Conservation (phyloP, 2,329 filamentous ascomycete species). For the Zymoseptoria brevis region DNA sequence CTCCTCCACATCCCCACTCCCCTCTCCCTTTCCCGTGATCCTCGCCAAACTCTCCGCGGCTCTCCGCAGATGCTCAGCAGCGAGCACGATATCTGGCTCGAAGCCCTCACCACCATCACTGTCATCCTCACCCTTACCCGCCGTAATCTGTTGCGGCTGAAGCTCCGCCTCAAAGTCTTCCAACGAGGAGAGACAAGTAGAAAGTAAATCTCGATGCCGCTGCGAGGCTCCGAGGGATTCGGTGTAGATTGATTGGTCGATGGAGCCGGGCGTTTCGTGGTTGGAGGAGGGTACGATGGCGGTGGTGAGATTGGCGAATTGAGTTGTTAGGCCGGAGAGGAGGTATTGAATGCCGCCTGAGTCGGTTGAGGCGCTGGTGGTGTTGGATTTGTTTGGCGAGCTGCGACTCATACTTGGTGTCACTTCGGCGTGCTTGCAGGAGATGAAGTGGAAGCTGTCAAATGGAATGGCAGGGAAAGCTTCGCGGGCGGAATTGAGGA, state of each 20-base stretch:
- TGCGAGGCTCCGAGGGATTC: slow-evolving; percentile 86
- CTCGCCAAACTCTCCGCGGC: slow-evolving; percentile 73
- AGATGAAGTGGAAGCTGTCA: slow-evolving; percentile 55
- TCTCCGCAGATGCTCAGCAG: slow-evolving; percentile 77
- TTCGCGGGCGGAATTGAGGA: background rate
- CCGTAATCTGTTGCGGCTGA: slow-evolving; percentile 27
- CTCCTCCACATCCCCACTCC: slow-evolving; percentile 80
- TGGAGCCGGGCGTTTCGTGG: too few species aligned
- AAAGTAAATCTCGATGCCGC: slow-evolving; percentile 74
- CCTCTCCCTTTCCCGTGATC: slow-evolving; percentile 77
- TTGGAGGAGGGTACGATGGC: slow-evolving; percentile 18
- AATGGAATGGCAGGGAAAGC: slow-evolving; percentile 35
- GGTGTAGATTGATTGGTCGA: background rate
- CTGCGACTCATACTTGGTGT: too few species aligned
- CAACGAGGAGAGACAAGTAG: slow-evolving; percentile 63
- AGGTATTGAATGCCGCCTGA: slow-evolving; percentile 62
- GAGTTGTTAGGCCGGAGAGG: slow-evolving; percentile 55
- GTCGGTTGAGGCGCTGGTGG: slow-evolving; percentile 33
- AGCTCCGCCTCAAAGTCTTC: slow-evolving; percentile 59
- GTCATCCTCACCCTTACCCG: background rate
- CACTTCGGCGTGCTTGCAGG: slow-evolving; percentile 49
- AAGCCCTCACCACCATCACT: slow-evolving; percentile 15
- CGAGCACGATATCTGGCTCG: slow-evolving; percentile 76
- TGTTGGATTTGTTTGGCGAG: too few species aligned
- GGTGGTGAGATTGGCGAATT: slow-evolving; percentile 64